Base-by-base conservation (phyloP, 176 grass and related monocot genomes). In the Carex cristatella region DNA sequence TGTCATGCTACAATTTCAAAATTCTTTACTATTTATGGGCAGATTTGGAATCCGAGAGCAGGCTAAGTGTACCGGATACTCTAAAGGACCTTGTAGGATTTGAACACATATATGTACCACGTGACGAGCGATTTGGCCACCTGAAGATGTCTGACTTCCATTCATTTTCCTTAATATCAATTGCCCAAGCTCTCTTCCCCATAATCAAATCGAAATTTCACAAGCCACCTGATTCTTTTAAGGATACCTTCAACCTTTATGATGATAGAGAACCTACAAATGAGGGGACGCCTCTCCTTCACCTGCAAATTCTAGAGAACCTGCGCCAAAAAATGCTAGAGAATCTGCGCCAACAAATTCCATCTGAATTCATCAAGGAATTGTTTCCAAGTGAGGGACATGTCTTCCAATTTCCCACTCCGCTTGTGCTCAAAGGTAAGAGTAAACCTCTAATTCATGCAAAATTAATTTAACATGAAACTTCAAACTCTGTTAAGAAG, bases 101-200 rank as follows among this genome's bases (percentile, higher is more conserved):
- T 40, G 38, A 5, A 40, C 38, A 40, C 55, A 97, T 97, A 56
- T 98, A 95, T 2, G 85, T 92, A 7, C 93, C 96, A 1, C 88
- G 90, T 0, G 96, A 98, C 1, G 93, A 98, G 86, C 79, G 91
- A 0, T 94, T 98, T 69, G 88, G 91, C 6, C 96, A 95, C 68
- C 83, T 98, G 27, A 98, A 98, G 87, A 38, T 92, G 85, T 88
- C 93, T 3, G 93, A 98, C 32, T 95, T 94, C 85, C 61, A 92
- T 35, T 91, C 78, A 3, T 95, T 88, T 83, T 62, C 91, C 19
- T 35, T 98, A 37, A 98, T 95, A 84, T 33, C 90, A 2, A 18
- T 98, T 40, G 63, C 83, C 1, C 87, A 94, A 70, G 73, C 91
- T 58, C 65, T 92, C 37, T 75, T 92, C 48, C 93, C 96, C 0